Evolutionary conservation across 2,329 filamentous ascomycete species (phyloP).

Genomic region (Ceratocystis cubensis): DNA sequence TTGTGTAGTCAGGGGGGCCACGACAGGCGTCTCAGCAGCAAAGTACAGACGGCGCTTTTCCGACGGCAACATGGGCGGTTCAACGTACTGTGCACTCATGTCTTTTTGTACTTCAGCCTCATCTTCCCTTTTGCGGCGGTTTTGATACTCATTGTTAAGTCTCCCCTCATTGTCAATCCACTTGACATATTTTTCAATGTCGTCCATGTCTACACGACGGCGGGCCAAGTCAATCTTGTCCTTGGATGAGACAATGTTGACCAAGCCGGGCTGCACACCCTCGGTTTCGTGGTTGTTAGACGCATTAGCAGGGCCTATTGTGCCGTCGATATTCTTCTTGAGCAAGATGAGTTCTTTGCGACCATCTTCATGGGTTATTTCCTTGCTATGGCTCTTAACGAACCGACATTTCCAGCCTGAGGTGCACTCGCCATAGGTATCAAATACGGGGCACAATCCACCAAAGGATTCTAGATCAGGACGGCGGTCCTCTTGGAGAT

Average conservation of each 20-base stretch:
- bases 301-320: constrained; percentile 28
- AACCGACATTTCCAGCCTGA: constrained; percentile 94
- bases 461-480: constrained; percentile 64
- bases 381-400: constrained; percentile 71
- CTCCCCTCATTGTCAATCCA: constrained; percentile 59
- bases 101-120: constrained; percentile 45
- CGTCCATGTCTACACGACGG: constrained; percentile 56
- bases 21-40: constrained; percentile 76
- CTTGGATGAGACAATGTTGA: constrained; percentile 59
- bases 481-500: constrained; percentile 63
- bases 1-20: constrained; percentile 94
- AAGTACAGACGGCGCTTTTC: constrained; percentile 94
- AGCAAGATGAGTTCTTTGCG: constrained; percentile 64
- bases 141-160: constrained; percentile 31
- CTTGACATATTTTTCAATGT: constrained; percentile 60
- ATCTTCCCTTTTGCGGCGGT: constrained; percentile 33
- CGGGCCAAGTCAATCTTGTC: constrained; percentile 65
- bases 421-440: constrained; percentile 60
- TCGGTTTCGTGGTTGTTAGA: constrained; percentile 32
- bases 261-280: constrained; percentile 50
- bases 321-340: constrained; percentile 30
- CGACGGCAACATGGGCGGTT: constrained; percentile 76
- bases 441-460: constrained; percentile 71
- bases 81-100: constrained; percentile 65
- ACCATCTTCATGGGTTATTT: constrained; percentile 65